phyloP scores from a whole-genome alignment of 495 filamentous ascomycete genomes.

The Amphirosellinia nigrospora region DNA sequence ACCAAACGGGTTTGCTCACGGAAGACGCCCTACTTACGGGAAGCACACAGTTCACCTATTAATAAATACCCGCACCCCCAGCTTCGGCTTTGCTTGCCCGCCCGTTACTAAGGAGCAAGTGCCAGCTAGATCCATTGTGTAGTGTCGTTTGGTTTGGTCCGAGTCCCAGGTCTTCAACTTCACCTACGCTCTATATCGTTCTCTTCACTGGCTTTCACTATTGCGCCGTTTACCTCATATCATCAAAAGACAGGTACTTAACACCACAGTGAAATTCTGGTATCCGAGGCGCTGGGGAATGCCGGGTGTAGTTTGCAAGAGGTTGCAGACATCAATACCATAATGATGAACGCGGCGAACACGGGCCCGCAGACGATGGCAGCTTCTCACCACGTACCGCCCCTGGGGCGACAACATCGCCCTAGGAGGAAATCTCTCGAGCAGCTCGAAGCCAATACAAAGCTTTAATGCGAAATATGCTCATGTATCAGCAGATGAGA shows the following conservation, averaged over 20 bases:
- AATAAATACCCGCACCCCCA: conserved; percentile 23
- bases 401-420: conserved; percentile 13
- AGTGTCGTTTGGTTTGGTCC: neutral
- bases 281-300: neutral
- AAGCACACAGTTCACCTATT: conserved; percentile 22
- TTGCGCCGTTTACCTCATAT: neutral
- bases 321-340: neutral
- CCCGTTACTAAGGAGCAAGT: conserved; percentile 16
- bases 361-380: conserved; percentile 21
- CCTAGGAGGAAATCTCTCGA: conserved; percentile 28
- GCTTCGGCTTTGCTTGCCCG: conserved; percentile 13
- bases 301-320: neutral
- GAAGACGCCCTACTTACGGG: conserved; percentile 14
- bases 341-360: conserved; percentile 18
- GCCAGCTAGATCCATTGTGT: neutral
- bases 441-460: conserved; percentile 29
- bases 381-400: conserved; percentile 14
- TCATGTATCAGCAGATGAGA: conserved; percentile 23
- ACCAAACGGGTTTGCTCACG: conserved; percentile 23
- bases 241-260: neutral
- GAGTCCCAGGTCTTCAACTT: neutral
- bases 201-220: neutral
- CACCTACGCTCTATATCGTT: neutral
- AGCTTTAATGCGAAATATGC: conserved; percentile 28
- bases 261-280: conserved; percentile 3